Percentiles rank a stretch among this genome's conserved stretches.
Conservation (phyloP, 306 rosid species). For the Lagenaria siceraria region DNA sequence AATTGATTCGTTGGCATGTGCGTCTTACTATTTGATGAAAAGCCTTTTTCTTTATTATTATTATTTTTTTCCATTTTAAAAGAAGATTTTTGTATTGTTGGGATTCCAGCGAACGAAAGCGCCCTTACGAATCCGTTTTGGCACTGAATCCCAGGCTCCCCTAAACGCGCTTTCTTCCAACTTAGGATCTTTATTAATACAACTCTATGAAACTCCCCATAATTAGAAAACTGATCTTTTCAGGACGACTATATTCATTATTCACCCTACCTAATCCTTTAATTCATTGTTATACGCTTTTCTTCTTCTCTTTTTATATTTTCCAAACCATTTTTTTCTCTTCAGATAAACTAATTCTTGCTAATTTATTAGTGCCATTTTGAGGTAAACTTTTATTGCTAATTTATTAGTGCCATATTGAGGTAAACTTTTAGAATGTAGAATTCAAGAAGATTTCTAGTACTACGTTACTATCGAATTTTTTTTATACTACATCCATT, state of each 20-base stretch:
- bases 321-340: too few species aligned
- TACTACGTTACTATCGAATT: too few species aligned
- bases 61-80: too few species aligned
- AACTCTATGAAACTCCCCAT: not conserved
- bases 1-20: slow-evolving; percentile 3
- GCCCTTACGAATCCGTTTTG: not conserved
- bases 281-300: not conserved
- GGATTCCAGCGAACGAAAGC: not conserved
- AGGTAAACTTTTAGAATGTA: too few species aligned
- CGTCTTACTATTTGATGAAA: not conserved
- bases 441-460: too few species aligned
- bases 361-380: too few species aligned
- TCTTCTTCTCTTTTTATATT: too few species aligned
- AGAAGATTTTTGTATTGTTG: not conserved
- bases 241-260: not conserved
- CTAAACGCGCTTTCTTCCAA: not conserved
- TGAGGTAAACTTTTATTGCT: too few species aligned
- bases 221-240: not conserved
- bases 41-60: not conserved
- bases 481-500: too few species aligned
- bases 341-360: too few species aligned
- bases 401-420: too few species aligned
- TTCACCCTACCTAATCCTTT: not conserved
- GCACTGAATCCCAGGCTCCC: not conserved
- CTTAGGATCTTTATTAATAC: not conserved